These are phyloP conservation scores for Bidens hawaiensis DNA, from an alignment of 140 eudicot genomes.

Conservation along the genomic window DNA sequence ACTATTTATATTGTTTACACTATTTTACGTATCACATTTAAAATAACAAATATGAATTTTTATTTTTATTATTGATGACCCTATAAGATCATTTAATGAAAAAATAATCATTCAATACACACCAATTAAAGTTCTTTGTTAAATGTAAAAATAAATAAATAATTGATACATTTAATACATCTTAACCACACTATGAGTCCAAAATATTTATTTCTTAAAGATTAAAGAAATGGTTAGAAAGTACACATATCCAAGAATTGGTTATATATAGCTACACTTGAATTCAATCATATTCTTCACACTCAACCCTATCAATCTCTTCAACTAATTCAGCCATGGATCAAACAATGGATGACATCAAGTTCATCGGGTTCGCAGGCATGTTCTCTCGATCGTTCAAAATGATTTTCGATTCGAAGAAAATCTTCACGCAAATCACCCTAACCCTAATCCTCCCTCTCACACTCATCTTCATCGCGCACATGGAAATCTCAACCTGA, in stretches of 20 bases:
- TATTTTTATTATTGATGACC: too few species aligned
- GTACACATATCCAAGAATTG: background rate
- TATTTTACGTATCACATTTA: too few species aligned
- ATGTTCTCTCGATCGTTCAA: slow-evolving; percentile 24
- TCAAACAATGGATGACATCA: slow-evolving; percentile 21
- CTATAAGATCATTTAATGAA: too few species aligned
- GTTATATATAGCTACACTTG: background rate
- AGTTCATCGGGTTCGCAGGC: slow-evolving; percentile 19
- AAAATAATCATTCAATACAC: background rate
- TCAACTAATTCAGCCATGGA: slow-evolving; percentile 16
- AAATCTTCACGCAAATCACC: slow-evolving; percentile 24
- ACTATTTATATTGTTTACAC: too few species aligned
- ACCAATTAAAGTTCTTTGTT: too few species aligned
- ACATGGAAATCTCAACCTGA: background rate
- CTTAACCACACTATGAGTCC: background rate
- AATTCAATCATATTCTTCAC: slow-evolving; percentile 4
- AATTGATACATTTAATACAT: too few species aligned
- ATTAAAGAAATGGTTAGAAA: background rate
- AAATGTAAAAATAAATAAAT: too few species aligned
- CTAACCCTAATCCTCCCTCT: slow-evolving; percentile 33
- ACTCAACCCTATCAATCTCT: background rate
- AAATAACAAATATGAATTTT: too few species aligned
- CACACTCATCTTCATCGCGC: slow-evolving; percentile 18
- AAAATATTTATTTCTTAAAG: background rate
- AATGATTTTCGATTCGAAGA: slow-evolving; percentile 20